Evolutionary conservation across 1,139 yeast genomes (phyloP), one percentile per base, ranked within the genome.

Genomic region (Geotrichum australiense): DNA sequence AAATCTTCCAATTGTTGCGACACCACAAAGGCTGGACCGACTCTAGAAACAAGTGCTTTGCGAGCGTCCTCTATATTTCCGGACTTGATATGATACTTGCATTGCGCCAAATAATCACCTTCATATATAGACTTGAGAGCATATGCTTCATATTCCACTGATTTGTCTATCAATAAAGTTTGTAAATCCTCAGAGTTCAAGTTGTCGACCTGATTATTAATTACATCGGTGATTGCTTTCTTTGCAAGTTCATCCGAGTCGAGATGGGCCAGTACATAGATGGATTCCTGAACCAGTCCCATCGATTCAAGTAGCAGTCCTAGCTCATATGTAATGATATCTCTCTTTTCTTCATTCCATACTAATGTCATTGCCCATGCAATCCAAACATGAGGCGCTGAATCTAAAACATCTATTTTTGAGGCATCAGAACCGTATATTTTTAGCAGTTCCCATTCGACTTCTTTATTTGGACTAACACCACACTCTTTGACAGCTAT

Each of bases 21-120:
- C 22, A 83, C 71, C 23, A 80, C 71, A 21, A 77, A 70, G 35
- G 61, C 54, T 8, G 97, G 96, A 0, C 91, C 96, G 29, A 87
- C 80, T 12, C 68, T 59, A 3, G 64, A 55, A 2, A 76, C 55
- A 3, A 84, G 65, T 0, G 76, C 65, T 1, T 63, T 59, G 53
- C 84, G 94, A 0, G 95, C 95, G 35, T 74, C 77, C 1, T 64
- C 67, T 68, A 76, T 75, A 38, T 72, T 59, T 12, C 65, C 66
- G 0, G 94, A 94, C n/a, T 66, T 68, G 2, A 85, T 61, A 37
- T 82, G 70, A 18, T 80, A 74, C 37, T 70, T 66, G 2, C 80
- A 76, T 50, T 86, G 89, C 7, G 70, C 67, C 65, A 78, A 68
- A 50, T 66, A 70, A 41, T 81, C 73, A 2, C 71, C 73, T n/a